Evolutionary conservation across 768 basidiomycete species (phyloP).

Genomic region (Lactifluus rugatus): DNA sequence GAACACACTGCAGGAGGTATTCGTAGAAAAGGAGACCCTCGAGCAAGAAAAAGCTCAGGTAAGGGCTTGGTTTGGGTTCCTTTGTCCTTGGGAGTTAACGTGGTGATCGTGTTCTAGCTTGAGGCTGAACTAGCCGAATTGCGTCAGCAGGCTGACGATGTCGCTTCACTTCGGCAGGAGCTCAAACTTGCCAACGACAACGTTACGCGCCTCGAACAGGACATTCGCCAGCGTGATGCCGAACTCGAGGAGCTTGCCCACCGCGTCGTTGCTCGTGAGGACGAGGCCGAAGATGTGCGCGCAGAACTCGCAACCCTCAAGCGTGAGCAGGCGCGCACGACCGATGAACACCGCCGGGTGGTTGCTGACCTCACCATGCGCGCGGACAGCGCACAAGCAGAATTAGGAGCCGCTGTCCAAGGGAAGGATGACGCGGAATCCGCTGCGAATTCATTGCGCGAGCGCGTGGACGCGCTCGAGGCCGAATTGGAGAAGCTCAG

Average conservation of each 20-base stretch:
- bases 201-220: conserved; percentile 44
- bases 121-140: conserved; percentile 44
- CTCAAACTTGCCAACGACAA: conserved; percentile 45
- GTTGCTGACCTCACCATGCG: conserved; percentile 39
- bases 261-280: conserved; percentile 39
- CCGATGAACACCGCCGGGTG: conserved; percentile 39
- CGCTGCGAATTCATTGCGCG: conserved; percentile 38
- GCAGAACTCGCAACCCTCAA: conserved; percentile 46
- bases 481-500: conserved; percentile 53
- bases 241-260: conserved; percentile 42
- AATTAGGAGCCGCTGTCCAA: conserved; percentile 40
- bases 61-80: background rate
- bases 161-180: conserved; percentile 47
- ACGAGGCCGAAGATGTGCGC: conserved; percentile 43
- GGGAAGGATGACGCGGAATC: conserved; percentile 50
- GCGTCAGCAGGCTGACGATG: conserved; percentile 40
- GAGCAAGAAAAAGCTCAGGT: conserved; percentile 29
- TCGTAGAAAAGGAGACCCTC: conserved; percentile 41
- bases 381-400: conserved; percentile 36
- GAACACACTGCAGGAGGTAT: conserved; percentile 43
- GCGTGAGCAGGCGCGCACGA: conserved; percentile 42
- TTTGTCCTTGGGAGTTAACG: background rate
- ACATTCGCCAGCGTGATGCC: conserved; percentile 45
- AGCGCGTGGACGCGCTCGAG: conserved; percentile 40
- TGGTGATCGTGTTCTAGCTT: conserved; percentile 30